A percentile compares a stretch with the other conserved stretches of the same genome.
These are phyloP conservation scores for Malbranchea zuffiana DNA, from an alignment of 2,329 filamentous ascomycete species.

Conservation along the genomic window DNA sequence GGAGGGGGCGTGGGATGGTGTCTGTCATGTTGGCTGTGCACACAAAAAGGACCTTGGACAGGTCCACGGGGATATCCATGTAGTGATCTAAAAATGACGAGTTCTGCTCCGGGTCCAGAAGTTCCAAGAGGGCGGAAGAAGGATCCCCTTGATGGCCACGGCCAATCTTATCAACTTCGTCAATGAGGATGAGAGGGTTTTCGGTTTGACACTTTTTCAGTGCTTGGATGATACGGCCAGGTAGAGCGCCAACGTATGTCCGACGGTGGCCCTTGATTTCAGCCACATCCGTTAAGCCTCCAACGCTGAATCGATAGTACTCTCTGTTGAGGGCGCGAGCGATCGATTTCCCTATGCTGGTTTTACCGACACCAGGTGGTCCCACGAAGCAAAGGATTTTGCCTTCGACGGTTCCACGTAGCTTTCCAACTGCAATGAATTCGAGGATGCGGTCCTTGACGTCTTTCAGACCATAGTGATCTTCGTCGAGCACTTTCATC, in stretches of 20 bases:
- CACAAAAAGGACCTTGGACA: slow-evolving; percentile 95
- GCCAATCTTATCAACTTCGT: slow-evolving; percentile 97
- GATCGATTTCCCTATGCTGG: slow-evolving; percentile 96
- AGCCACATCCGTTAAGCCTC: slow-evolving; percentile 90
- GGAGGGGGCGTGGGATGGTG: slow-evolving; percentile 83
- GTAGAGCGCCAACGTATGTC: slow-evolving; percentile 91
- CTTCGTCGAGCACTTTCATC: slow-evolving; percentile 81
- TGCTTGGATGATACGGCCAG: slow-evolving; percentile 93
- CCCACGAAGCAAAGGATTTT: slow-evolving; percentile 98
- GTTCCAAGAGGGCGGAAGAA: slow-evolving; percentile 80
- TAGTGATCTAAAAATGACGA: slow-evolving; percentile 96
- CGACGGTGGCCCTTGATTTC: slow-evolving; percentile 97
- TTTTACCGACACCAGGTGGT: slow-evolving; percentile 95
- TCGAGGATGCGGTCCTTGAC: slow-evolving; percentile 97
- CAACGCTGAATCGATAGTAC: slow-evolving; percentile 97
- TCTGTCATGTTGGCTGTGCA: slow-evolving; percentile 99
- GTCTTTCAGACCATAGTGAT: slow-evolving; percentile 93
- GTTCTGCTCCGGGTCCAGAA: slow-evolving; percentile 95
- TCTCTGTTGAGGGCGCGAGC: slow-evolving; percentile 86
- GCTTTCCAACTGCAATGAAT: slow-evolving; percentile 95
- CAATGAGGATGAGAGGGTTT: slow-evolving; percentile 90
- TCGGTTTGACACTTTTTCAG: slow-evolving; percentile 99
- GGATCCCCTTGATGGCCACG: slow-evolving; percentile 94
- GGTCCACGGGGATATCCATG: slow-evolving; percentile 92
- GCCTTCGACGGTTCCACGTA: slow-evolving; percentile 91